Evolutionary conservation across 1,284 basidiomycete species (phyloP), one percentile per base, ranked within the genome.

Genomic region (Leccinum ponderosum): DNA sequence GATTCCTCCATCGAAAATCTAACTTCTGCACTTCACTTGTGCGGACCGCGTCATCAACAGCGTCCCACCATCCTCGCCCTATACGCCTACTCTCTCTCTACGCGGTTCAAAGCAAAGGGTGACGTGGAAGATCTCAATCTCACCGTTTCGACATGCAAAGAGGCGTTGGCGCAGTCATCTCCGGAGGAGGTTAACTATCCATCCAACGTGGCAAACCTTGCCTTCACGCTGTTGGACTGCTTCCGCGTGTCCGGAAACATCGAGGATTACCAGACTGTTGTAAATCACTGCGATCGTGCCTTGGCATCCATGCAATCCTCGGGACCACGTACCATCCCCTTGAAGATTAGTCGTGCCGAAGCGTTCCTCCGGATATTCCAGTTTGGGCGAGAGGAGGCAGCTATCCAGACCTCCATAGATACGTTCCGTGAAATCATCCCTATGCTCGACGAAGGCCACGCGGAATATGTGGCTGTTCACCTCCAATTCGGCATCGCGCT

Each of bases 251-350:
- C 59, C 1, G 57, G 60, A 33, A 54, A 61, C 27, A 53, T 60
- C 15, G 62, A 62, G 5, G 69, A 73, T 15, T 63, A 60, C 25
- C 65, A 62, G 51, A 53, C 17, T 42, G 48, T 73, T 55, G 56
- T 74, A 2, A 60, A 61, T 50, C 56, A 62, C 44, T 73, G 70
- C 29, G 65, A 71, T 58, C 62, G 47, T 54, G 60, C 62, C 4
- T 51, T 72, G 29, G 48, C 15, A 42, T 65, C 53, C n/a, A 15
- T 29, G 2, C 53, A 20, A 12, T 56, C 59, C 17, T 35, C 44
- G 29, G 50, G 59, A 2, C 37, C 57, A 5, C 29, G 25, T 7
- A 31, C 55, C 31, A 8, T 64, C 42, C 8, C 47, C 9, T 25
- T 73, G 27, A 61, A 65, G 47, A 39, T 48, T 15, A 54, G 42